Evolutionary conservation across 2,329 filamentous ascomycete genomes (phyloP).

Genomic region (Trichoderma sp.): DNA sequence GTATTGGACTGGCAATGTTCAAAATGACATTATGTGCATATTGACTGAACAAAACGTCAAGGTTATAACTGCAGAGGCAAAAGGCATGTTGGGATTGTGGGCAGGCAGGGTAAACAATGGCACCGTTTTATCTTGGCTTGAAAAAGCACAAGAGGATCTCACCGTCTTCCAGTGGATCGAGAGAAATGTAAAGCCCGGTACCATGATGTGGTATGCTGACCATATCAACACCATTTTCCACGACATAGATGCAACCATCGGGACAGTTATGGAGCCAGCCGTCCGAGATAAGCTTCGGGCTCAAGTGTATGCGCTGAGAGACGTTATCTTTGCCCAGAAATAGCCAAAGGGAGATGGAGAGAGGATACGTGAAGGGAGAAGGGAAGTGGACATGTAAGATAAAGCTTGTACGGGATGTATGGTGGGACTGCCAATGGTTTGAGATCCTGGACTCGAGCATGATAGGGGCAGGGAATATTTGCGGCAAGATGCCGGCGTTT

Average conservation of each 20-base stretch:
- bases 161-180: conserved; percentile 1
- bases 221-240: neutral
- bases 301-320: neutral
- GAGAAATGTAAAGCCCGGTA: too few relatives aligned
- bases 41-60: neutral
- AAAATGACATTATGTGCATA: neutral
- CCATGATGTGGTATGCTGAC: neutral
- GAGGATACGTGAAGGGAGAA: neutral
- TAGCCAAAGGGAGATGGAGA: neutral
- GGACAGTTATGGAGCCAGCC: neutral
- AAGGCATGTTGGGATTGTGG: neutral
- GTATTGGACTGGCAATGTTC: neutral
- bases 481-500: neutral
- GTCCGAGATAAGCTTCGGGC: neutral
- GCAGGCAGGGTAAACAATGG: neutral
- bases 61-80: neutral
- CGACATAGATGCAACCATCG: neutral
- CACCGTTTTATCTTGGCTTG: neutral
- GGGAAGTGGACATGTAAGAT: neutral
- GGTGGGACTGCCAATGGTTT: neutral
- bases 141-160: neutral
- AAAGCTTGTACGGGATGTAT: neutral
- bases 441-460: neutral
- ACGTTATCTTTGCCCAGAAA: neutral
- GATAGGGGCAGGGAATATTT: neutral